These are phyloP conservation scores for Datisca glomerata DNA, from an alignment of 306 rosid genomes.

Conservation along the genomic window DNA sequence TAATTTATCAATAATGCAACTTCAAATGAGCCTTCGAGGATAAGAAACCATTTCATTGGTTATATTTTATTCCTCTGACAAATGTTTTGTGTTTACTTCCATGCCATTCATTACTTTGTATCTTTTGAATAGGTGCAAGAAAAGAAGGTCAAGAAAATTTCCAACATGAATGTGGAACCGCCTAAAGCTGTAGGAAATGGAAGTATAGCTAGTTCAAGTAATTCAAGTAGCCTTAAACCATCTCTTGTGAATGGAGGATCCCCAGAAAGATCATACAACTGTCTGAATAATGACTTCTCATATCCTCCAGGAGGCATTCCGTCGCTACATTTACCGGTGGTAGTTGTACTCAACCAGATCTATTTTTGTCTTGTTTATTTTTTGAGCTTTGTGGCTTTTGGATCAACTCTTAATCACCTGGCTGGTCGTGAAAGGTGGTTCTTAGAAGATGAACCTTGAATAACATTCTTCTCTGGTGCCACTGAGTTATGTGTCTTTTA, in stretches of 20 bases:
- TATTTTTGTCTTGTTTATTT: background rate
- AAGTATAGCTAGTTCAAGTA: conserved; percentile 74
- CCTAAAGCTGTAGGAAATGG: conserved; percentile 69
- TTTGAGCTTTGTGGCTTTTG: background rate
- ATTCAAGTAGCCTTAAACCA: conserved; percentile 39
- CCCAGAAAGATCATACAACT: conserved; percentile 40
- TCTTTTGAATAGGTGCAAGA: conserved; percentile 87
- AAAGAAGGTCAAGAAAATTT: conserved; percentile 90
- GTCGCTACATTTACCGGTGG: conserved; percentile 69
- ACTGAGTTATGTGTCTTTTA: too few species aligned
- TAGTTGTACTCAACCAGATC: conserved; percentile 40
- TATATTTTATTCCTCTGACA: too few species aligned
- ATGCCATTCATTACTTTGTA: too few species aligned
- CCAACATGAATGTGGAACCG: conserved; percentile 78
- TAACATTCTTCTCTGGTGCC: too few species aligned
- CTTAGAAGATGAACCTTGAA: too few species aligned
- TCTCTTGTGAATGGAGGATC: conserved; percentile 76
- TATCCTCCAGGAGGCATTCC: conserved; percentile 77
- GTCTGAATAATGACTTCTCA: conserved; percentile 47
- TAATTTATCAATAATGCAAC: background rate
- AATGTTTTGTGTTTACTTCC: too few species aligned
- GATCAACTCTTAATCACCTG: too few species aligned
- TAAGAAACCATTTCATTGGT: background rate
- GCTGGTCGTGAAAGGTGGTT: too few species aligned
- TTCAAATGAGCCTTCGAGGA: background rate